phyloP scores from a whole-genome alignment of 2,329 filamentous ascomycete genomes.

The Colletotrichum siamense region DNA sequence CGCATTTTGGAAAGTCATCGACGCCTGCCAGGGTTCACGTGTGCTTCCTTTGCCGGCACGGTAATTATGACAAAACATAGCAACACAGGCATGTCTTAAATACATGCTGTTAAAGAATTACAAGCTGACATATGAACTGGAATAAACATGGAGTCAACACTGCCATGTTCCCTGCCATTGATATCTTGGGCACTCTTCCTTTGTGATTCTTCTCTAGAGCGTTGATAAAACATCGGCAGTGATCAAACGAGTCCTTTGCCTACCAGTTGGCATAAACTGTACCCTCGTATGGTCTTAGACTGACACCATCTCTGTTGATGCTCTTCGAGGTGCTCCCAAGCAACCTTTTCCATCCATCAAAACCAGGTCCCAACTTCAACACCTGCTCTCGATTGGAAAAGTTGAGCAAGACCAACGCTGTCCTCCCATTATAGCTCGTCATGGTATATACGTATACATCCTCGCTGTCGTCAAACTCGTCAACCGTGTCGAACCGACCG shows the following conservation, averaged over 20 bases:
- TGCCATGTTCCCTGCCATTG: not conserved
- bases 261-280: not conserved
- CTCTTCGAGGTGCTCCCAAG: not conserved
- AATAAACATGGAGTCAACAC: not conserved
- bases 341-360: not conserved
- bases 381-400: not conserved
- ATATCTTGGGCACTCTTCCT: not conserved
- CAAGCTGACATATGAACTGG: not conserved
- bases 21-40: not conserved
- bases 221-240: not conserved
- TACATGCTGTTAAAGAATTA: not conserved
- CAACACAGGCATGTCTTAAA: not conserved
- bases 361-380: not conserved
- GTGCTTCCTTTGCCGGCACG: not conserved
- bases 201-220: not conserved
- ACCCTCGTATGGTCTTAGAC: not conserved
- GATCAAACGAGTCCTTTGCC: not conserved
- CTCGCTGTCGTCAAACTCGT: constrained; percentile 16
- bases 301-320: not conserved
- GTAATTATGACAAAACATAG: not conserved
- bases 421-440: constrained; percentile 19
- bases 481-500: constrained; percentile 11
- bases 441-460: constrained; percentile 27
- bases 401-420: constrained; percentile 26
- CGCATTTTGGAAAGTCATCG: not conserved